These are phyloP conservation scores for Scopulariopsis brevicaulis DNA, from an alignment of 2,329 filamentous ascomycete genomes.

Conservation along the genomic window DNA sequence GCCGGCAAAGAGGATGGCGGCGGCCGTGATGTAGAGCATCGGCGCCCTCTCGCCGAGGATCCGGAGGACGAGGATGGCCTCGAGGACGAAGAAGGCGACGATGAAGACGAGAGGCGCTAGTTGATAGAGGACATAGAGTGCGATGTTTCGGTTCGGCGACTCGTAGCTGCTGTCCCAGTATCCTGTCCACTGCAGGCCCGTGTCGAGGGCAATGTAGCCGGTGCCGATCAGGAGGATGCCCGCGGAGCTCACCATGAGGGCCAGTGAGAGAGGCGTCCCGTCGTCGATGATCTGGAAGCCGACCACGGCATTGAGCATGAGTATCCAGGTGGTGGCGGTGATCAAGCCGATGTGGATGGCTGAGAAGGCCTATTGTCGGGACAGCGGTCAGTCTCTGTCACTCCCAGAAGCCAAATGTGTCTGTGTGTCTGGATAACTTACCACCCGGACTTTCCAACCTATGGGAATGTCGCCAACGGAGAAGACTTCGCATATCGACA, in stretches of 20 bases:
- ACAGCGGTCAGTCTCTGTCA: slow-evolving; percentile 9
- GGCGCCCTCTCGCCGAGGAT: slow-evolving; percentile 81
- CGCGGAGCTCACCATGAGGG: slow-evolving; percentile 61
- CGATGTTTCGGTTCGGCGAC: slow-evolving; percentile 60
- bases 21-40: slow-evolving; percentile 75
- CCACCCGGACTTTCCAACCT: slow-evolving; percentile 56
- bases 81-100: slow-evolving; percentile 76
- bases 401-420: background rate
- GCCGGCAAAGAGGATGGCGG: slow-evolving; percentile 73
- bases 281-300: slow-evolving; percentile 93
- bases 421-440: slow-evolving; percentile 28
- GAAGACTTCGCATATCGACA: slow-evolving; percentile 94
- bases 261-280: slow-evolving; percentile 74
- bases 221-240: slow-evolving; percentile 72
- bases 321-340: slow-evolving; percentile 76
- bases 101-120: slow-evolving; percentile 81
- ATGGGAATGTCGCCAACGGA: slow-evolving; percentile 84
- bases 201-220: slow-evolving; percentile 92
- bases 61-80: slow-evolving; percentile 70
- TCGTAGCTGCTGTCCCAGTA: slow-evolving; percentile 55
- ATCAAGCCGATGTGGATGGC: slow-evolving; percentile 87
- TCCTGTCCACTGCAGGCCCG: slow-evolving; percentile 73
- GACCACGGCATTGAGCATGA: slow-evolving; percentile 84
- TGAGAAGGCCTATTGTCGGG: slow-evolving; percentile 57
- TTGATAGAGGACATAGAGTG: slow-evolving; percentile 89